Conservation (phyloP, 805 yeast genomes). For the Torulaspora maleeae region DNA sequence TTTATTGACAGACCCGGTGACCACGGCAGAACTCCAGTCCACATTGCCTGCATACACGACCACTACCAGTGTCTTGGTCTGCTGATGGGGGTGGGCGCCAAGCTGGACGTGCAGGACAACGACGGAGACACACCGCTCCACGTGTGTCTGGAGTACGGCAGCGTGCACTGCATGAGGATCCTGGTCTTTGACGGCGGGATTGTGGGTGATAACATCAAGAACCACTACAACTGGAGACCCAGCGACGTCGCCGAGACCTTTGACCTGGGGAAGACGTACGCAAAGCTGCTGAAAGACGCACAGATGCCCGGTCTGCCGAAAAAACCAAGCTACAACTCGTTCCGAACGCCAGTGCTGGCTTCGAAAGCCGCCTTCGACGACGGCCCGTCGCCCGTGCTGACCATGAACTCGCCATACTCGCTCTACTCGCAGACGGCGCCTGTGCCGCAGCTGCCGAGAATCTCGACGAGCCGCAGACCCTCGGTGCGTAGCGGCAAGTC, state of each 20-base stretch:
- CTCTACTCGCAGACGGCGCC: slow-evolving; percentile 13
- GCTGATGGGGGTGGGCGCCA: slow-evolving; percentile 70
- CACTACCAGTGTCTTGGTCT: slow-evolving; percentile 59
- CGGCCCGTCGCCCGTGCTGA: slow-evolving; percentile 29
- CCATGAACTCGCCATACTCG: slow-evolving; percentile 25
- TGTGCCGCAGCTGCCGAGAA: slow-evolving; percentile 23
- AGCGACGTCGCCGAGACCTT: slow-evolving; percentile 53
- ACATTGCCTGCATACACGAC: slow-evolving; percentile 58
- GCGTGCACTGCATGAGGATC: slow-evolving; percentile 50
- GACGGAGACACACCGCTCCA: slow-evolving; percentile 83
- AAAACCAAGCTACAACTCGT: slow-evolving; percentile 22
- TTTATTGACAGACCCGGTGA: slow-evolving; percentile 47
- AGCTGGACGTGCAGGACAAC: slow-evolving; percentile 63
- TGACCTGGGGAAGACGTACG: slow-evolving; percentile 45
- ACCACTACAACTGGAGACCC: slow-evolving; percentile 62
- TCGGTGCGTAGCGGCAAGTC: slow-evolving; percentile 18
- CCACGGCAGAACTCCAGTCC: slow-evolving; percentile 59
- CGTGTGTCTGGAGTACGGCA: slow-evolving; percentile 70
- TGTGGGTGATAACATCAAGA: slow-evolving; percentile 46
- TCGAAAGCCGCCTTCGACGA: slow-evolving; percentile 28
- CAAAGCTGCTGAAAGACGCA: slow-evolving; percentile 28
- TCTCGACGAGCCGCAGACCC: slow-evolving; percentile 24
- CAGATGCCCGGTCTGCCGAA: slow-evolving; percentile 14
- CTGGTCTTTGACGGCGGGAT: slow-evolving; percentile 43
- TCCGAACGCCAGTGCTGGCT: slow-evolving; percentile 27